Evolutionary conservation across 2,329 filamentous ascomycete genomes (phyloP).

Genomic region (Hymenoscyphus infarciens): DNA sequence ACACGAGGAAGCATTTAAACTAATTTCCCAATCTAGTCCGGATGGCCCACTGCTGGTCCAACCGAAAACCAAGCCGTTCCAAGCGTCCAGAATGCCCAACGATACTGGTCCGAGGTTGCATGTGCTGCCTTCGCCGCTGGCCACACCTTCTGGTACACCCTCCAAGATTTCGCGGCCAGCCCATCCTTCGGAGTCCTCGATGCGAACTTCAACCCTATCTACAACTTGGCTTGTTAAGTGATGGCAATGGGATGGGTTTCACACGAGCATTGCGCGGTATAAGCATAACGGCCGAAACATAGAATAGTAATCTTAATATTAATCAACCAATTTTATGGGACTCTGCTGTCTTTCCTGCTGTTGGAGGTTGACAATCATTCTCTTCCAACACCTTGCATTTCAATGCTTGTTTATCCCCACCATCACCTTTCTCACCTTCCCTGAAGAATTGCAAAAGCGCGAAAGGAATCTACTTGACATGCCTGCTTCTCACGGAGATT

Average conservation of each 20-base stretch:
- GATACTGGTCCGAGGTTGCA: slow-evolving; percentile 60
- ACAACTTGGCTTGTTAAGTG: slow-evolving; percentile 28
- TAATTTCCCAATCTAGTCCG: slow-evolving; percentile 28
- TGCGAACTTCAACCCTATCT: slow-evolving; percentile 26
- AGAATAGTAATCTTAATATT: slow-evolving; percentile 2
- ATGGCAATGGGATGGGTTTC: not conserved
- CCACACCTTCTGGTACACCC: slow-evolving; percentile 59
- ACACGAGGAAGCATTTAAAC: not conserved
- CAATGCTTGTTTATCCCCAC: no score
- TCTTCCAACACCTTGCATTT: no score
- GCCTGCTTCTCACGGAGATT: no score
- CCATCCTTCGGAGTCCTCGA: slow-evolving; percentile 41
- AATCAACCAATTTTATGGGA: not conserved
- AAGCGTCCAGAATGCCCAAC: slow-evolving; percentile 55
- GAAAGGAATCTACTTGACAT: no score
- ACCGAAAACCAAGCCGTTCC: slow-evolving; percentile 53
- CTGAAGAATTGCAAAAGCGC: no score
- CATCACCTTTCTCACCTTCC: no score
- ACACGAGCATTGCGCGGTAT: not conserved
- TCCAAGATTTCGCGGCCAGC: slow-evolving; percentile 49
- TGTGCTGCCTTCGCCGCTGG: slow-evolving; percentile 54
- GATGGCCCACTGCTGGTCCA: slow-evolving; percentile 57
- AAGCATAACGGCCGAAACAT: not conserved
- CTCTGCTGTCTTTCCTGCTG: not conserved
- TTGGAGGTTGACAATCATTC: not conserved